Percentiles rank a stretch among this genome's conserved stretches.
These are phyloP conservation scores for Symmetrospora coprosmae DNA, from an alignment of 768 basidiomycete species.

Conservation along the genomic window DNA sequence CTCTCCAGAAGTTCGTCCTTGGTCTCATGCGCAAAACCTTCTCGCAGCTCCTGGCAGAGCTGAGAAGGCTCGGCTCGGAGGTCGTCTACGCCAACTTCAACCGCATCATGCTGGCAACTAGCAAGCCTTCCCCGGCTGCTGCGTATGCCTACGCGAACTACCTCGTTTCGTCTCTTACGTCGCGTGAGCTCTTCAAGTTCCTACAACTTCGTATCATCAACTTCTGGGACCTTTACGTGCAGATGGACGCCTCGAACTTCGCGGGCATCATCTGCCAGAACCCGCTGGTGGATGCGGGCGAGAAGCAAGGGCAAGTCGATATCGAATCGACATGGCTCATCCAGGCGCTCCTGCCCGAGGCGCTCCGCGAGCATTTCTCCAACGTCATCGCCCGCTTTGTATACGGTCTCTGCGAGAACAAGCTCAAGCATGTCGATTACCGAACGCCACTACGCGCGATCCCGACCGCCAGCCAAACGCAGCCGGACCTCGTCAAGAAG, in stretches of 20 bases:
- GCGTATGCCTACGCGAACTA: constrained; percentile 93
- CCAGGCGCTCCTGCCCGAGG: constrained; percentile 66
- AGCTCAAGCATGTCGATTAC: constrained; percentile 49
- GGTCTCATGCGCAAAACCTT: constrained; percentile 97
- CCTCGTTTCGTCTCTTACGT: constrained; percentile 79
- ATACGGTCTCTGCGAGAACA: constrained; percentile 55
- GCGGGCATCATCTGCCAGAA: constrained; percentile 77
- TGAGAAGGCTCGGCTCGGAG: constrained; percentile 81
- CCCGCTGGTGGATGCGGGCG: constrained; percentile 41
- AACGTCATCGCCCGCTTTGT: constrained; percentile 65
- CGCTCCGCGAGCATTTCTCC: constrained; percentile 63
- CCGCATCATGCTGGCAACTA: constrained; percentile 73
- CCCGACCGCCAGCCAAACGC: constrained; percentile 46
- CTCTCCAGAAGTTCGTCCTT: constrained; percentile 80
- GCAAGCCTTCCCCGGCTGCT: constrained; percentile 78
- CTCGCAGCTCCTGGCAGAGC: constrained; percentile 89
- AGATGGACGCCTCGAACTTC: constrained; percentile 89
- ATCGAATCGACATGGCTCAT: constrained; percentile 80
- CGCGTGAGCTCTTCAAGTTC: constrained; percentile 89
- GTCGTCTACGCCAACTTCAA: constrained; percentile 90
- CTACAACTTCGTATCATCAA: constrained; percentile 69
- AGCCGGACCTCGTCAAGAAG: constrained; percentile 53
- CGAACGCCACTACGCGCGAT: constrained; percentile 61
- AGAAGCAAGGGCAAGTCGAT: constrained; percentile 56
- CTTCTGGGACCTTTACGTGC: constrained; percentile 84